These are phyloP conservation scores for Rubia balearica DNA, from an alignment of 305 asterid species.

Conservation along the genomic window DNA sequence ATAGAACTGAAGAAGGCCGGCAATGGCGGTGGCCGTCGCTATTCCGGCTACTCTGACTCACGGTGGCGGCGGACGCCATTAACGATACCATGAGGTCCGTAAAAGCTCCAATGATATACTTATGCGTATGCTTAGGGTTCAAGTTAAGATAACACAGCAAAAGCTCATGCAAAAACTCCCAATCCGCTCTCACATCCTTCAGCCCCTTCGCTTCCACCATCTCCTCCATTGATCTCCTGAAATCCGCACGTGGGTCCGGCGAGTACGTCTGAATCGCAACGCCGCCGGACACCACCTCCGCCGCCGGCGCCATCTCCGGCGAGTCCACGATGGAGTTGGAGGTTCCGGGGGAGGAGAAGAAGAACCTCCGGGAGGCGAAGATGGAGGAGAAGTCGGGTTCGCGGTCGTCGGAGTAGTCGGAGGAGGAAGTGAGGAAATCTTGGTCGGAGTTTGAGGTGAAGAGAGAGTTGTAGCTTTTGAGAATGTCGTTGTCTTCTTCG, in stretches of 20 bases:
- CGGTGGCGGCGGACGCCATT: slow-evolving; percentile 16
- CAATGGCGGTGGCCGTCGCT: background rate
- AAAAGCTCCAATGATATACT: slow-evolving; percentile 52
- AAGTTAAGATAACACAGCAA: slow-evolving; percentile 50
- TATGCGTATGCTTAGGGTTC: slow-evolving; percentile 66
- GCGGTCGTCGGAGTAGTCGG: slow-evolving; percentile 5
- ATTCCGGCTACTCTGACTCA: slow-evolving; percentile 20
- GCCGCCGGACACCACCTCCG: slow-evolving; percentile 35
- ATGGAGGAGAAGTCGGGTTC: slow-evolving; percentile 51
- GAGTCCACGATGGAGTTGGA: slow-evolving; percentile 59
- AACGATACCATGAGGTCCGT: slow-evolving; percentile 58
- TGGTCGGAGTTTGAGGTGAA: slow-evolving; percentile 35
- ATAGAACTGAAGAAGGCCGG: background rate
- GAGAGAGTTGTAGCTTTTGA: background rate
- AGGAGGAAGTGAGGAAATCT: slow-evolving; percentile 29
- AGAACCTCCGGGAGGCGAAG: slow-evolving; percentile 73
- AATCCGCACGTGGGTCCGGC: slow-evolving; percentile 62
- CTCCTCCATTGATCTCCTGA: slow-evolving; percentile 62
- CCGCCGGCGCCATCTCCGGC: background rate
- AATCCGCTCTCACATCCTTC: slow-evolving; percentile 25
- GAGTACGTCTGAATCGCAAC: slow-evolving; percentile 55
- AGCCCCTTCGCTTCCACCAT: slow-evolving; percentile 55
- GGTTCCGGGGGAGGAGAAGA: slow-evolving; percentile 64
- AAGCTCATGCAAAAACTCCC: slow-evolving; percentile 64
- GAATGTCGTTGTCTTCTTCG: slow-evolving; percentile 7